Base-by-base conservation (phyloP, 164 flowering plant genomes). In the Annona squamosa region DNA sequence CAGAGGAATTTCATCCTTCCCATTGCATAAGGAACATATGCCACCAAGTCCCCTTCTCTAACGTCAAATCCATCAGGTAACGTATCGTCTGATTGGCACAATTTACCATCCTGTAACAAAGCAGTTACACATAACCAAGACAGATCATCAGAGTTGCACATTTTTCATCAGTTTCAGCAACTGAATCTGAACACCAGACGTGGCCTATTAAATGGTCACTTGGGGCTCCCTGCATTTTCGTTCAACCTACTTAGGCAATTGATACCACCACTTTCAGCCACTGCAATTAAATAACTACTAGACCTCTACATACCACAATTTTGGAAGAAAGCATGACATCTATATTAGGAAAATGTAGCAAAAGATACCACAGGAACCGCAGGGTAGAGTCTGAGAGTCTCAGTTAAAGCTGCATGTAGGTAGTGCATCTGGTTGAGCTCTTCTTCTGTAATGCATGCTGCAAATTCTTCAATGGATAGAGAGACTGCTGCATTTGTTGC, bases 351-450 rank as follows among this genome's bases (percentile, higher is more conserved):
- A 16, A 52, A 9, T 10, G 13, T 52, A 4, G 44, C 5, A 46
- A 3, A 65, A 37, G 17, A 9, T 87, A 92, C 97, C 89, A 85
- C 82, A 4, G 99, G 93, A 75, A 90, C 88, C 17, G 98, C 86
- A 75, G 99, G 99, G 71, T 89, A 89, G 48, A 94, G 87, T 63
- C 97, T 87, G 63, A 95, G 86, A 61, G 97, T 92, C 78, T 95
- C 99, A 5, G 94, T 82, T 61, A 92, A 72, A 4, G 96, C 82
- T 48, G 99, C 97, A 77, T 89, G 94, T 68, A 95, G 93, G 77
- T 89, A 90, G 3, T 92, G 91, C 98, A 95, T 87, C 74, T 82
- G 84, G 52, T 85, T 93, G 2, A 91, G 75, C 46, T 85, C 82
- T 69, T 84, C 89, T 48, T 90, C 98, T 47, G 71, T 83, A 61